Percentiles rank a stretch among this genome's conserved stretches.
These are phyloP conservation scores for Hypericum androsaemum DNA, from an alignment of 345 rosid genomes.

Conservation along the genomic window DNA sequence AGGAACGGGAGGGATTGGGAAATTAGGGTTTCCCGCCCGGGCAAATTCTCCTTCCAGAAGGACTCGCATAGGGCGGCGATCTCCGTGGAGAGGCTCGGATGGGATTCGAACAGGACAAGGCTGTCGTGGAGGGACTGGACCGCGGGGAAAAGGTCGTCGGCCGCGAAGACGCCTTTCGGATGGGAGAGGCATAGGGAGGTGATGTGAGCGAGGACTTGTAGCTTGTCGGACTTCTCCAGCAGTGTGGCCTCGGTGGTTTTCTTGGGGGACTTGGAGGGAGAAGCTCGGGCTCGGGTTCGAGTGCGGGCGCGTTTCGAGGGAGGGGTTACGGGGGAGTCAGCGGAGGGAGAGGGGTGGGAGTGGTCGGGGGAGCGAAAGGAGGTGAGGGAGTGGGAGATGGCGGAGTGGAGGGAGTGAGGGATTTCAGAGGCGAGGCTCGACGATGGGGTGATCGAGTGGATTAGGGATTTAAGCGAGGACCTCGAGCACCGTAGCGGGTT, in stretches of 20 bases:
- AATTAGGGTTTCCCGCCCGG: slow-evolving; percentile 50
- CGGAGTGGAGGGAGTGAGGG: slow-evolving; percentile 43
- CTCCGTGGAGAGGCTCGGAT: slow-evolving; percentile 45
- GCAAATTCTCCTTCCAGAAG: slow-evolving; percentile 66
- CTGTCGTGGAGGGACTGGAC: slow-evolving; percentile 57
- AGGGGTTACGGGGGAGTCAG: slow-evolving; percentile 33
- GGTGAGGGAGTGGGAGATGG: slow-evolving; percentile 28
- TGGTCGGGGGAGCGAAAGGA: slow-evolving; percentile 24
- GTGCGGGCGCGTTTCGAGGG: slow-evolving; percentile 39
- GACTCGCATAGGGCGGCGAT: slow-evolving; percentile 62
- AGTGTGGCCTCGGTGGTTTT: neutral
- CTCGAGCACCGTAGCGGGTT: slow-evolving; percentile 50
- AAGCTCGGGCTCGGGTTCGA: slow-evolving; percentile 2
- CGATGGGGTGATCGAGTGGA: slow-evolving; percentile 40
- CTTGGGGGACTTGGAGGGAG: slow-evolving; percentile 1
- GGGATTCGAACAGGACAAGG: slow-evolving; percentile 60
- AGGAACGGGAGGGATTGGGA: slow-evolving; percentile 74
- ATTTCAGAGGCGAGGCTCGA: slow-evolving; percentile 45
- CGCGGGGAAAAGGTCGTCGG: slow-evolving; percentile 43
- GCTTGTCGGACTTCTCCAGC: slow-evolving; percentile 17
- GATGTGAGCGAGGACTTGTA: slow-evolving; percentile 39
- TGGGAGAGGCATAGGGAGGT: slow-evolving; percentile 35
- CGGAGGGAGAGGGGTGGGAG: slow-evolving; percentile 6
- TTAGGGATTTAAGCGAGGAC: slow-evolving; percentile 50
- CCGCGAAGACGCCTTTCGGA: slow-evolving; percentile 38